Evolutionary conservation across 2,329 filamentous ascomycete genomes (phyloP), one percentile per base, ranked within the genome.

Genomic region (Claviceps sp.): DNA sequence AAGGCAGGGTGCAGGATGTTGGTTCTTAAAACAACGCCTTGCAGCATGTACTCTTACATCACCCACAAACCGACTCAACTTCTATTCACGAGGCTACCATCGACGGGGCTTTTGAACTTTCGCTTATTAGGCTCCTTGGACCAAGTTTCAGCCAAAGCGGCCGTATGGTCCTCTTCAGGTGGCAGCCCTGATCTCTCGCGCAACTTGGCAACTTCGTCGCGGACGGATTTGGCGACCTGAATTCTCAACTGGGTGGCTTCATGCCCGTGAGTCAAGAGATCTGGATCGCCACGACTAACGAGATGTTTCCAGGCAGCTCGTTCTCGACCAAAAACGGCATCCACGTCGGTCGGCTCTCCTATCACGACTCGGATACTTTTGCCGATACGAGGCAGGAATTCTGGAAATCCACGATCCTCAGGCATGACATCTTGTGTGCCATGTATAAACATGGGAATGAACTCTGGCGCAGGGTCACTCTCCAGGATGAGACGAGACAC

Each of bases 391-490:
- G 93, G 93, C 14, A 95, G 60, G 61, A 88, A 93, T 13, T 88
- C 81, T 1, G 91, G 93, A 60, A 83, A 95, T 2, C 69, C 70
- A 46, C 93, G 79, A 53, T 82, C 77, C 68, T 97, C 91, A 61
- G 87, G 78, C 91, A 97, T 96, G 59, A 95, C 75, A 54, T 85
- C 71, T 64, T 96, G 86, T 16, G 87, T 86, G 30, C 93, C 93
- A 61, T 96, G 88, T 48, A 97, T 84, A 74, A 94, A 98, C 70
- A 98, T 91, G 44, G 93, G 89, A 39, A 98, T 78, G 19, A 98
- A 78, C 59, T 94, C 87, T 0, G 93, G 93, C 56, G 87, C 83
- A 3, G 89, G 88, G 48, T 91, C 86, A 47, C 85, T 81, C 68
- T 98, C 93, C 47, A 98, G 80, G 53, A 98, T 93, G 53, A 97